Evolutionary conservation across 441 rosid genomes (phyloP).

Genomic region (Brassica hybrid): DNA sequence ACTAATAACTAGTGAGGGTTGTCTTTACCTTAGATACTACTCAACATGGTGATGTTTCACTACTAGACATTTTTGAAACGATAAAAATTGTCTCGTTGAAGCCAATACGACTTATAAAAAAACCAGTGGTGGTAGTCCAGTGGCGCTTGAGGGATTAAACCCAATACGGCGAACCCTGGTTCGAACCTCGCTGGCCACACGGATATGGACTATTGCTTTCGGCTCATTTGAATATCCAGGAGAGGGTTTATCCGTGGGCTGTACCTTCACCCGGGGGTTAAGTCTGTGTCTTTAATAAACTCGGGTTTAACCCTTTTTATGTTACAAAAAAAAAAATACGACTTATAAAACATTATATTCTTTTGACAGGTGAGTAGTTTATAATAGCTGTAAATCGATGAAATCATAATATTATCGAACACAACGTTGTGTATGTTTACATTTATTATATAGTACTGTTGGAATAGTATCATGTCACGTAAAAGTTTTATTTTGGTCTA

Average conservation of each 20-base stretch:
- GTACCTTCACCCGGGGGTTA: too few relatives aligned
- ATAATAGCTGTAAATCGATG: background rate
- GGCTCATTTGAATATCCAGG: too few relatives aligned
- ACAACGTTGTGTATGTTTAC: background rate
- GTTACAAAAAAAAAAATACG: too few relatives aligned
- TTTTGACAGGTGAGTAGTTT: background rate
- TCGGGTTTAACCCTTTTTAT: too few relatives aligned
- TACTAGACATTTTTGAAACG: background rate
- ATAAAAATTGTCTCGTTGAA: background rate
- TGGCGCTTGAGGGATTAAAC: too few relatives aligned
- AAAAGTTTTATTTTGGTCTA: background rate
- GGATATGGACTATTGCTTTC: too few relatives aligned
- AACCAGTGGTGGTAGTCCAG: too few relatives aligned
- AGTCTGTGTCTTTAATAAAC: too few relatives aligned
- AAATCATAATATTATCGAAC: background rate
- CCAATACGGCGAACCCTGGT: too few relatives aligned
- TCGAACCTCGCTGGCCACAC: too few relatives aligned
- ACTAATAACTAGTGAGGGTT: background rate
- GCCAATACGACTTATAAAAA: too few relatives aligned
- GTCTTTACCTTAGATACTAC: background rate
- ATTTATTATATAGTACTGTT: background rate
- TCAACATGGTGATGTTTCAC: background rate
- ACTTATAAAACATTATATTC: background rate
- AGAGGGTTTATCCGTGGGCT: too few relatives aligned
- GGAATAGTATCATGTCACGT: constrained; percentile 32